Evolutionary conservation across 805 yeast species (phyloP).

Genomic region (Scheffersomyces coipomensis): DNA sequence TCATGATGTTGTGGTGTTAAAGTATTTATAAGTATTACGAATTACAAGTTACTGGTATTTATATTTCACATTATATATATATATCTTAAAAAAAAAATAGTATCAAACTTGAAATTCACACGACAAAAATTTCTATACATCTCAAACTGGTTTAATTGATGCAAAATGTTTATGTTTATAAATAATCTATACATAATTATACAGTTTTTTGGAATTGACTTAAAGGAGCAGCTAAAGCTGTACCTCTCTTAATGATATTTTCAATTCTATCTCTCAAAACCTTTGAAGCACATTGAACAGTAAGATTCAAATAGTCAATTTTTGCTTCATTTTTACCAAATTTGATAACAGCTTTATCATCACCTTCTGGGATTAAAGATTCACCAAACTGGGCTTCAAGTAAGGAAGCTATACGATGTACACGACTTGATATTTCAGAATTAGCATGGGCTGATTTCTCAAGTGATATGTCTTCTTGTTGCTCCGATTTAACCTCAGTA

Average conservation of each 20-base stretch:
- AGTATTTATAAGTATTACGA: no score
- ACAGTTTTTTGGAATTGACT: slow-evolving; percentile 39
- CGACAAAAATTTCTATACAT: not conserved
- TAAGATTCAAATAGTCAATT: slow-evolving; percentile 61
- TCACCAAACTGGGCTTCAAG: slow-evolving; percentile 89
- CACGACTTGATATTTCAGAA: slow-evolving; percentile 28
- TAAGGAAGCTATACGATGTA: slow-evolving; percentile 55
- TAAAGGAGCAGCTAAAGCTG: slow-evolving; percentile 81
- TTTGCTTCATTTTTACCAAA: slow-evolving; percentile 77
- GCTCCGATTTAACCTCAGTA: slow-evolving; percentile 16
- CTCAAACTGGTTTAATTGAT: no score
- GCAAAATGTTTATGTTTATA: no score
- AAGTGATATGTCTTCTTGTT: slow-evolving; percentile 7
- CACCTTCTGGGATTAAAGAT: slow-evolving; percentile 45
- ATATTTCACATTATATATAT: not conserved
- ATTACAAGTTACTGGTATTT: not conserved
- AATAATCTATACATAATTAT: not conserved
- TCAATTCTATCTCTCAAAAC: slow-evolving; percentile 81
- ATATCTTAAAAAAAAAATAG: not conserved
- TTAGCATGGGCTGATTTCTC: slow-evolving; percentile 22
- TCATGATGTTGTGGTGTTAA: slow-evolving; percentile 5
- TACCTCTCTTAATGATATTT: slow-evolving; percentile 74
- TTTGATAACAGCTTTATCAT: slow-evolving; percentile 55
- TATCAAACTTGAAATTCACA: not conserved
- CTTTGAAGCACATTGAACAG: slow-evolving; percentile 68